Conservation (phyloP, 2,329 filamentous ascomycete genomes). For the Penicillium sp. region DNA sequence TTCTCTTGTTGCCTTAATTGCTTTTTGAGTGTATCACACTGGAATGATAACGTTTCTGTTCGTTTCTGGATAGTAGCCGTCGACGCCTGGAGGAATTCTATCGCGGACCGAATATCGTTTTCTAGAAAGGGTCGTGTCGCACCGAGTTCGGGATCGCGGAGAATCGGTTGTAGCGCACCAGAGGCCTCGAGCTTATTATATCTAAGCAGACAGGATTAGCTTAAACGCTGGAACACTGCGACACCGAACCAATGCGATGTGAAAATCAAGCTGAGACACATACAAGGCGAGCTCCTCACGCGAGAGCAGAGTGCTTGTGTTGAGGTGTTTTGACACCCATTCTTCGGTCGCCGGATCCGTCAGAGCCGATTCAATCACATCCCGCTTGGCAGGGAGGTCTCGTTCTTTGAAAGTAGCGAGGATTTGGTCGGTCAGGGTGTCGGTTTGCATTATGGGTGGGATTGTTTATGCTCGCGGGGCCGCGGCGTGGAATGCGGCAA, state of each 20-base stretch:
- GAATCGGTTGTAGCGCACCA: conserved; percentile 34
- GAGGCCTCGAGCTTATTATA: conserved; percentile 41
- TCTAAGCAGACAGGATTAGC: conserved; percentile 25
- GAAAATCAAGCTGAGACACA: conserved; percentile 13
- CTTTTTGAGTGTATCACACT: conserved; percentile 38
- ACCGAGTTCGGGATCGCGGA: conserved; percentile 33
- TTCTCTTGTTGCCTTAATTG: conserved; percentile 31
- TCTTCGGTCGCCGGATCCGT: conserved; percentile 29
- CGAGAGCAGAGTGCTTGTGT: conserved; percentile 42
- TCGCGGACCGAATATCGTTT: conserved; percentile 42
- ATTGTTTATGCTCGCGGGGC: conserved; percentile 12
- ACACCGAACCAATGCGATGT: not conserved
- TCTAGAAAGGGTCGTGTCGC: conserved; percentile 45
- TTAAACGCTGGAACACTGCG: not conserved
- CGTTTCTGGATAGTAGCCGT: conserved; percentile 42
- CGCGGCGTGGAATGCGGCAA: conserved; percentile 9
- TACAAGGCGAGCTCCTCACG: conserved; percentile 46
- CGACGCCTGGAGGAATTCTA: conserved; percentile 42
- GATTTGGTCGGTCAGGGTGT: conserved; percentile 20
- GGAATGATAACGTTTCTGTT: conserved; percentile 36
- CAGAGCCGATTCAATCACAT: conserved; percentile 36
- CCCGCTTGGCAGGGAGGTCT: conserved; percentile 33
- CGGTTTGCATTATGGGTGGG: conserved; percentile 14
- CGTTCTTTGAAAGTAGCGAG: conserved; percentile 36
- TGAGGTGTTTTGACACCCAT: conserved; percentile 41